Percentiles rank a stretch among this genome's conserved stretches.
These are phyloP conservation scores for Malus hybrid DNA, from an alignment of 331 rosid species.

Conservation along the genomic window DNA sequence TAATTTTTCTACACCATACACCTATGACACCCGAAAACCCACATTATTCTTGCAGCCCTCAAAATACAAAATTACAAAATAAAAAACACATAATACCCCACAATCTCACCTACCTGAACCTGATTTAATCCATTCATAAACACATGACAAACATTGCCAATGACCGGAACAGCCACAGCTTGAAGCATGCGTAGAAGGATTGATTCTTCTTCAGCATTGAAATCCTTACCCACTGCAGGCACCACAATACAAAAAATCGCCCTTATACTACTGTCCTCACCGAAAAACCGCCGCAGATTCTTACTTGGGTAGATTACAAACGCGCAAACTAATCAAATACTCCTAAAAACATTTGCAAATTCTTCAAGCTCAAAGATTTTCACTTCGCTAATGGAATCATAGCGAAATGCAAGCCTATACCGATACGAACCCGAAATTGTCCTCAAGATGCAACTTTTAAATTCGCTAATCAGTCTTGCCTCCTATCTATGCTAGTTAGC, in stretches of 20 bases:
- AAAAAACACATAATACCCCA: neutral
- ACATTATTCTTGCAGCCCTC: conserved; percentile 4
- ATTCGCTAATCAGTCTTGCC: neutral
- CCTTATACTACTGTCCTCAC: neutral
- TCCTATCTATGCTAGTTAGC: neutral
- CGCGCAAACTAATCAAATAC: neutral
- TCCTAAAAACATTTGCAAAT: neutral
- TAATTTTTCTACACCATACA: conserved; percentile 80
- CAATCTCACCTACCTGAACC: conserved; percentile 47
- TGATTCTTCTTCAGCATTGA: conserved; percentile 71
- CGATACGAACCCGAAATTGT: neutral
- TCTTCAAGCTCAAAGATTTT: neutral
- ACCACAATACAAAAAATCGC: neutral
- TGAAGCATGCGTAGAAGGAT: conserved; percentile 69
- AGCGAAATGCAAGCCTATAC: neutral
- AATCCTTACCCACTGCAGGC: conserved; percentile 56
- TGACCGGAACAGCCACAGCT: conserved; percentile 88
- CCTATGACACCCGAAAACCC: conserved; percentile 36
- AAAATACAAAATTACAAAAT: neutral
- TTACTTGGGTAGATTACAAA: neutral
- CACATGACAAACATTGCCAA: conserved; percentile 86
- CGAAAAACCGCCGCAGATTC: neutral
- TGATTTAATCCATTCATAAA: conserved; percentile 90
- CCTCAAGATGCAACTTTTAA: neutral
- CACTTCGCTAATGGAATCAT: neutral